phyloP scores from a whole-genome alignment of 225 moss, liverwort and hornwort species.

The Physcomitrellopsis africana region DNA sequence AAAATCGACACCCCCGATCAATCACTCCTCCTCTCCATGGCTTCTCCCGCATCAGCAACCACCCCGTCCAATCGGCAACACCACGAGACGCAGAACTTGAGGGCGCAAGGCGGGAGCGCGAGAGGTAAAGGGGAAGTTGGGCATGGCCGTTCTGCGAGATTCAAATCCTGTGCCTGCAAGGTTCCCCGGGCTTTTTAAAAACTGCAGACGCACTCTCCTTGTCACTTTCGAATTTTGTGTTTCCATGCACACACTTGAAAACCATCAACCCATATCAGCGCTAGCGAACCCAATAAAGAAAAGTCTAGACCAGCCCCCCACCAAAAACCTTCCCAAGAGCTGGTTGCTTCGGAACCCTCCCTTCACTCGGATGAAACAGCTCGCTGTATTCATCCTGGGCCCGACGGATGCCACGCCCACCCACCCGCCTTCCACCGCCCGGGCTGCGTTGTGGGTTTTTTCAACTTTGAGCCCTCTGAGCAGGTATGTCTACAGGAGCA shows the following conservation, averaged over 20 bases:
- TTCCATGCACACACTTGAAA: constrained; percentile 17
- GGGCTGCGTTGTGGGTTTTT: too few species aligned
- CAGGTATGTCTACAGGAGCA: too few species aligned
- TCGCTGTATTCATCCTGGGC: neutral
- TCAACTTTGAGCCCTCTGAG: too few species aligned
- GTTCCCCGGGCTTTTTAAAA: constrained; percentile 33
- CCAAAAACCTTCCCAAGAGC: constrained; percentile 22
- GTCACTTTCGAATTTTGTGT: constrained; percentile 14
- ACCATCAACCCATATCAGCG: constrained; percentile 21
- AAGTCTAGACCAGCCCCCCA: constrained; percentile 20
- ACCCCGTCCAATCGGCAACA: neutral
- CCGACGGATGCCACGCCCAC: neutral
- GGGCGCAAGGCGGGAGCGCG: neutral
- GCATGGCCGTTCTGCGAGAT: constrained; percentile 12
- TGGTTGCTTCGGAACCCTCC: constrained; percentile 14
- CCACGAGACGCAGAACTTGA: neutral
- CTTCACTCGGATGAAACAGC: constrained; percentile 31
- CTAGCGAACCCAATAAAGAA: constrained; percentile 25
- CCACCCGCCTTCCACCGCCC: neutral
- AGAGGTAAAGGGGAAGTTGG: neutral
- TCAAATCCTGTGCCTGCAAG: constrained; percentile 21
- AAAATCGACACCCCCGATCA: neutral
- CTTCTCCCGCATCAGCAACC: neutral
- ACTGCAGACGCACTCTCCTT: neutral
- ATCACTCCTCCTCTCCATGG: neutral